These are phyloP conservation scores for Gliomastix tumulicola DNA, from an alignment of 2,329 filamentous ascomycete genomes.

Conservation along the genomic window DNA sequence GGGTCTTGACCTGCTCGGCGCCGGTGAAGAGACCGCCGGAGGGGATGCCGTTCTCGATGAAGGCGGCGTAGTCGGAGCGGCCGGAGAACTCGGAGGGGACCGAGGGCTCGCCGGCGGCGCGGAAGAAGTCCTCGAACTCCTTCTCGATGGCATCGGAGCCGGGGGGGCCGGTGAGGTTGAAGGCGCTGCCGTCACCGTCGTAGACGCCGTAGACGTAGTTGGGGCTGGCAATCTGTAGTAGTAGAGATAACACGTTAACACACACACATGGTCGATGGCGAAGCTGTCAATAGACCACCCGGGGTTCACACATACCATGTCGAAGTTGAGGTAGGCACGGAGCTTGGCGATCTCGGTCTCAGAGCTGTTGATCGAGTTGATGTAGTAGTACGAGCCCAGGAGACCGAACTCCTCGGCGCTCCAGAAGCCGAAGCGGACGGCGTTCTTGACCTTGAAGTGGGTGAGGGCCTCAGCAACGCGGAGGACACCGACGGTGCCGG, in stretches of 20 bases:
- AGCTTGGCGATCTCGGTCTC: constrained; percentile 41
- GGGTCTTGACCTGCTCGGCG: constrained; percentile 57
- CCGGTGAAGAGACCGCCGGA: constrained; percentile 64
- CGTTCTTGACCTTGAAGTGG: constrained; percentile 37
- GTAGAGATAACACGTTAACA: constrained; percentile 1
- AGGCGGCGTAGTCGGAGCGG: constrained; percentile 60
- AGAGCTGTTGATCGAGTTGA: constrained; percentile 28
- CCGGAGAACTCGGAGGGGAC: constrained; percentile 59
- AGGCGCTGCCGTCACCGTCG: constrained; percentile 52
- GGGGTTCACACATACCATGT: constrained; percentile 39
- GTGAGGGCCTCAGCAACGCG: constrained; percentile 34
- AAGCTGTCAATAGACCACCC: constrained; percentile 34
- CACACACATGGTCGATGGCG: constrained; percentile 35
- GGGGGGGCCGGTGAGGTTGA: constrained; percentile 44
- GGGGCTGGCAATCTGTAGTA: constrained; percentile 34
- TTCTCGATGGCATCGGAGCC: constrained; percentile 55
- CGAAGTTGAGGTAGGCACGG: constrained; percentile 48
- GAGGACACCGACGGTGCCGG: constrained; percentile 41
- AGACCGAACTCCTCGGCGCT: constrained; percentile 43
- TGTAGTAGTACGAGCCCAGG: constrained; percentile 42
- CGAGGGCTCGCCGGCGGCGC: constrained; percentile 36
- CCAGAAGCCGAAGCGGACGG: constrained; percentile 44
- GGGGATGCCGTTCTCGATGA: constrained; percentile 59
- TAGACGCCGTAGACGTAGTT: constrained; percentile 50
- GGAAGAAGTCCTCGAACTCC: constrained; percentile 50